These are phyloP conservation scores for Heterobasidion annosum DNA, from an alignment of 1,284 basidiomycete genomes.

Conservation along the genomic window DNA sequence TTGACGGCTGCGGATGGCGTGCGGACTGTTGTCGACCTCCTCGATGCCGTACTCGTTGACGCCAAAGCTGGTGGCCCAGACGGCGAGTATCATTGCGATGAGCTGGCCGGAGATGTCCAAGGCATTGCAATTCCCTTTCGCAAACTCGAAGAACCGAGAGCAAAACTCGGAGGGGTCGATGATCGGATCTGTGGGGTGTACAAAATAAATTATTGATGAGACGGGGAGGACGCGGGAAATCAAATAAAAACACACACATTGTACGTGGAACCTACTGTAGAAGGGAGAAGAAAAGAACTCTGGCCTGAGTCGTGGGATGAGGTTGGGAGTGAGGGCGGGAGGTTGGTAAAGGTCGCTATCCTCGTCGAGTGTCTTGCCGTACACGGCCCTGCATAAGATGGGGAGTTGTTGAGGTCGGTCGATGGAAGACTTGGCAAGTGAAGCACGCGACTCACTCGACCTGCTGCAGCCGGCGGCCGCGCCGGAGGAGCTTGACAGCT, in stretches of 20 bases:
- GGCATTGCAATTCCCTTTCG: conserved; percentile 44
- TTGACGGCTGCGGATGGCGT: conserved; percentile 25
- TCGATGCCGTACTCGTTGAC: conserved; percentile 65
- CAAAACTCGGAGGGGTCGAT: conserved; percentile 71
- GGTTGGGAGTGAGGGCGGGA: conserved; percentile 24
- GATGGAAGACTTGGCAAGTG: not conserved
- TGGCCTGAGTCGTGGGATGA: conserved; percentile 62
- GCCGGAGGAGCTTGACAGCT: conserved; percentile 74
- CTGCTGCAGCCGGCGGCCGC: conserved; percentile 79
- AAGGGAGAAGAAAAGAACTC: conserved; percentile 80
- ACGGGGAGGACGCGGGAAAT: conserved; percentile 15
- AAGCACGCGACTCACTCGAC: conserved; percentile 38
- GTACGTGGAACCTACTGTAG: conserved; percentile 73
- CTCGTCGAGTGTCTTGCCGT: conserved; percentile 37
- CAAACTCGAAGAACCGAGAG: conserved; percentile 53
- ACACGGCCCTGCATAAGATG: conserved; percentile 23
- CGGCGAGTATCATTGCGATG: conserved; percentile 62
- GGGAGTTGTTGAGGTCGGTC: not conserved
- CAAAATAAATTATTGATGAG: conserved; percentile 8
- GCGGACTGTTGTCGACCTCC: conserved; percentile 21
- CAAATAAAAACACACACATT: conserved; percentile 42
- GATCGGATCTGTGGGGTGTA: conserved; percentile 46
- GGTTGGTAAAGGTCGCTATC: conserved; percentile 23
- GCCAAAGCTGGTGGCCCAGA: conserved; percentile 84
- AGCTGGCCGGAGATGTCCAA: conserved; percentile 54